Conservation (phyloP, 2,329 filamentous ascomycete genomes). For the Dryadomyces quercivorus region DNA sequence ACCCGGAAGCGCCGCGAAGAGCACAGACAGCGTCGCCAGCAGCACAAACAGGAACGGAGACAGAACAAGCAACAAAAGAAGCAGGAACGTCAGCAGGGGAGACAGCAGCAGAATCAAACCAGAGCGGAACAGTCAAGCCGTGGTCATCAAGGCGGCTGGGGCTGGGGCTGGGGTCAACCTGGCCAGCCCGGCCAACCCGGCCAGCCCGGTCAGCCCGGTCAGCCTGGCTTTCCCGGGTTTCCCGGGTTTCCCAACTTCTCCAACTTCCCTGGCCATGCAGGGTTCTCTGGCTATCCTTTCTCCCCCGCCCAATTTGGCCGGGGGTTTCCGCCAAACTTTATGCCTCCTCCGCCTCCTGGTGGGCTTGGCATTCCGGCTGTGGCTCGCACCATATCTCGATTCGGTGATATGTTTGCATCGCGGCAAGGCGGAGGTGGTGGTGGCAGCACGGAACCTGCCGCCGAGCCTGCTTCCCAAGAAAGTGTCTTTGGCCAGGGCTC, state of each 20-base stretch:
- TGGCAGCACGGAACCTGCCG: neutral
- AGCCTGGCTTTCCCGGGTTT: neutral
- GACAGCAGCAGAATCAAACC: neutral
- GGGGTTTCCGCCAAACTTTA: neutral
- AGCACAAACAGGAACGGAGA: neutral
- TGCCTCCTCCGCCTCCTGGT: neutral
- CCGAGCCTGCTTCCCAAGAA: neutral
- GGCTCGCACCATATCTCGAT: neutral
- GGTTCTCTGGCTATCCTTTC: neutral
- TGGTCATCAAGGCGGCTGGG: too few relatives aligned
- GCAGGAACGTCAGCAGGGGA: neutral
- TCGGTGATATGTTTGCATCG: slow-evolving; percentile 1
- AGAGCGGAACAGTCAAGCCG: neutral
- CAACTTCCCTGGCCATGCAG: neutral
- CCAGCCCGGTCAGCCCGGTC: neutral
- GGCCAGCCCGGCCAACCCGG: too few relatives aligned
- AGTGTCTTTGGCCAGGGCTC: slow-evolving; percentile 2
- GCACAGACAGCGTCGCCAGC: neutral
- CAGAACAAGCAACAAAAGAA: neutral
- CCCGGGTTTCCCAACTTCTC: neutral
- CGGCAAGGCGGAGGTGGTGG: neutral
- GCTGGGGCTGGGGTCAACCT: too few relatives aligned
- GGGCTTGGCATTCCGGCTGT: slow-evolving; percentile 1
- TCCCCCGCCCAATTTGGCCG: neutral
- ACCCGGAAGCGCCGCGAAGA: neutral